phyloP scores from a whole-genome alignment of 805 yeast genomes.

The Candida multigemmis region DNA sequence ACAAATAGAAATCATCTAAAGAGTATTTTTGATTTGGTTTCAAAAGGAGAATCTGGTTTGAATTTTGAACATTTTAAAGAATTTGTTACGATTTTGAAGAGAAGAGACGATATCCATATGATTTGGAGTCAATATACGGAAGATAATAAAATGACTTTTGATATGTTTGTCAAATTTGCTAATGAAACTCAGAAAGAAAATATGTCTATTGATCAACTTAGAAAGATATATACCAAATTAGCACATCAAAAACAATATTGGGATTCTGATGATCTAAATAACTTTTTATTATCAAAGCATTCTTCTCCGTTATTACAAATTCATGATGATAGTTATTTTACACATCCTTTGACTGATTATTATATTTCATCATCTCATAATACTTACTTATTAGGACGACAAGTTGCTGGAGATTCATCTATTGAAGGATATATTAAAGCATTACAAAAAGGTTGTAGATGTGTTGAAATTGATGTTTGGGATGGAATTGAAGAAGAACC shows the following conservation, averaged over 20 bases:
- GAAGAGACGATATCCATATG: conserved; percentile 48
- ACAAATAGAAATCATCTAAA: conserved; percentile 46
- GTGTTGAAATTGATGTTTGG: conserved; percentile 95
- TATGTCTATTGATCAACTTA: conserved; percentile 13
- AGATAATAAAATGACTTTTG: conserved; percentile 10
- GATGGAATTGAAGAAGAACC: conserved; percentile 50
- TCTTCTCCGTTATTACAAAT: conserved; percentile 9
- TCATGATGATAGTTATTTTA: conserved; percentile 12
- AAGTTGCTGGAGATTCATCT: conserved; percentile 79
- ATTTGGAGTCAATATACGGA: conserved; percentile 37
- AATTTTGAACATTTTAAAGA: conserved; percentile 66
- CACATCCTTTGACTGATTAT: conserved; percentile 71
- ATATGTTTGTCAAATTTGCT: conserved; percentile 30
- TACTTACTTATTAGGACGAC: conserved; percentile 83
- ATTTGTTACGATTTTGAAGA: conserved; percentile 62
- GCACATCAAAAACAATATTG: conserved; percentile 9
- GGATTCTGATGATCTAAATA: conserved; percentile 21
- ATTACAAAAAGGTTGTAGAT: conserved; percentile 85
- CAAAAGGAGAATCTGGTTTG: conserved; percentile 23
- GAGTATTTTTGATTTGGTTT: conserved; percentile 41
- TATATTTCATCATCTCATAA: conserved; percentile 91
- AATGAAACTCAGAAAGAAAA: conserved; percentile 38
- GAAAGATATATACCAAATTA: conserved; percentile 18
- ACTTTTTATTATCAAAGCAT: conserved; percentile 23
- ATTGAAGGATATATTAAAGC: conserved; percentile 84